Evolutionary conservation across 2,329 filamentous ascomycete genomes (phyloP).

Genomic region (Alternaria triticimaculans): DNA sequence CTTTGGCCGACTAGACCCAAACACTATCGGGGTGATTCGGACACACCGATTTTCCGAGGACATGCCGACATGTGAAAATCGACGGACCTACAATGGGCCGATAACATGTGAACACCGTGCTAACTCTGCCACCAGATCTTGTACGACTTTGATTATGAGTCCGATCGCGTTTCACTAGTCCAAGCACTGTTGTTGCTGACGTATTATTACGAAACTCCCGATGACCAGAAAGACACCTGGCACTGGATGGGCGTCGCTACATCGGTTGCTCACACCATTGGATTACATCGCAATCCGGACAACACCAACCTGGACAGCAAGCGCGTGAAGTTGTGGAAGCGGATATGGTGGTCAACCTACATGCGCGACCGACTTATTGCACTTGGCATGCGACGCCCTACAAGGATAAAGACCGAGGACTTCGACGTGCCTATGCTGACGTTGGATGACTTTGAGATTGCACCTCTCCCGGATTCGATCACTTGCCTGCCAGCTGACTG

Average conservation of each 20-base stretch:
- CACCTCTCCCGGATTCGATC: constrained; percentile 70
- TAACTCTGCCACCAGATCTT: constrained; percentile 64
- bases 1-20: constrained; percentile 16
- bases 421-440: constrained; percentile 92
- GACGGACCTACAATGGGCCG: neutral
- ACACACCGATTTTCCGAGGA: constrained; percentile 12
- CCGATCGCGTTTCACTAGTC: constrained; percentile 85
- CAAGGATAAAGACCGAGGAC: constrained; percentile 89
- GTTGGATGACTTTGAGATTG: constrained; percentile 83
- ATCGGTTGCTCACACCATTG: constrained; percentile 90
- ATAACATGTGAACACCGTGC: constrained; percentile 3
- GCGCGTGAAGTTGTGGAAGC: constrained; percentile 86
- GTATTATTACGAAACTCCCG: constrained; percentile 96
- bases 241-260: constrained; percentile 98
- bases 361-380: constrained; percentile 94
- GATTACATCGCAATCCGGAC: constrained; percentile 83
- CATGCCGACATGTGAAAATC: constrained; percentile 19
- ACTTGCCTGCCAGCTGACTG: constrained; percentile 74
- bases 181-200: constrained; percentile 91
- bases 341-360: constrained; percentile 98
- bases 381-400: constrained; percentile 90
- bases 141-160: constrained; percentile 95
- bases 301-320: constrained; percentile 75
- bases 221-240: constrained; percentile 98
- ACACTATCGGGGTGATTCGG: constrained; percentile 5